Evolutionary conservation across 257 asterid genomes (phyloP), one percentile per base, ranked within the genome.

Genomic region (Solanum chmielewskii): DNA sequence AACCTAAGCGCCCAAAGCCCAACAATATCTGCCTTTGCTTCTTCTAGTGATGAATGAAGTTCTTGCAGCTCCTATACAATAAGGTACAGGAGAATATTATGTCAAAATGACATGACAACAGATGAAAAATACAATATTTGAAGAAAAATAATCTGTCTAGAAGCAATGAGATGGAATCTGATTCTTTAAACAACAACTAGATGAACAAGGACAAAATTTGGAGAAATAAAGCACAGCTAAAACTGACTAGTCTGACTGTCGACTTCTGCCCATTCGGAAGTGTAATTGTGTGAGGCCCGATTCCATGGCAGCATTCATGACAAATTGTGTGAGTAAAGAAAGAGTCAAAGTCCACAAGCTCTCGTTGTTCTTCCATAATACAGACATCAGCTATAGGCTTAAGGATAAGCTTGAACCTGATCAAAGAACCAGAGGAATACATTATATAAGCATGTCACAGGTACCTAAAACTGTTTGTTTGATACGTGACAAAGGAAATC

Each of bases 21-120:
- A 75, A 95, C 99, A 88, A 97, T 95, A 92, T 97, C 99, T 23
- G 99, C 99, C 92, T 97, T 97, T 81, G 99, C 98, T 93, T 97
- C 99, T 92, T 97, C 99, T 49, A 97, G 81, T 85, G 98, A 92
- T 10, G 99, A 94, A 93, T 97, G 98, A 90, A 97, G 95, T 90
- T 97, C 98, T 95, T 94, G 98, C 93, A 97, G 90, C 92, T 95
- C 98, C 99, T 97, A 85, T 97, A 85, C 21, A 62, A 71, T 69
- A 70, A 29, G 91, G 80, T 41, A 59, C 86, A 85, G 73, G 85
- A 62, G 86, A 84, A 56, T 80, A 5, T 47, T 45, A 13, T 25
- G 62, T 41, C 86, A 71, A 76, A 71, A 86, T 44, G 52, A 77
- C 86, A 89, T 83, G 73, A 88, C 10, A 13, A 47, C 45, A 77